These are phyloP conservation scores for Kickxella alabastrina DNA, from an alignment of 192 early-diverging fungal species.

Conservation along the genomic window DNA sequence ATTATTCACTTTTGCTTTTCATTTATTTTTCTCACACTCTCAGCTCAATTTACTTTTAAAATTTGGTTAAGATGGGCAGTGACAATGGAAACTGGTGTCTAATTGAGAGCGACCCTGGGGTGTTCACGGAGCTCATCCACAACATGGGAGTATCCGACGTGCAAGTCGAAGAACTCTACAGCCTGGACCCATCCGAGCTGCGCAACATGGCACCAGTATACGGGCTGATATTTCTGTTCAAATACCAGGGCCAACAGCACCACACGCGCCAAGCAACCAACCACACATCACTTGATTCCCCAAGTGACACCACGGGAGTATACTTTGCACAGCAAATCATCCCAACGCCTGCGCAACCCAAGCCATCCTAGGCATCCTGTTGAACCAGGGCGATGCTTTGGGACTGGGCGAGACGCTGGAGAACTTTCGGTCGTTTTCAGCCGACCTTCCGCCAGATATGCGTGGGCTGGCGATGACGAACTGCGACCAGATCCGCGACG, in stretches of 20 bases:
- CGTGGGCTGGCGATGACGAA: constrained; percentile 78
- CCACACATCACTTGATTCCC: no score
- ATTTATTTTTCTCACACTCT: no score
- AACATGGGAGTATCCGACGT: constrained; percentile 68
- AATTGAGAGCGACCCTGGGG: constrained; percentile 85
- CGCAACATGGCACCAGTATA: constrained; percentile 67
- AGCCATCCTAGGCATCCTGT: constrained; percentile 72
- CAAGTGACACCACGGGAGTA: no score
- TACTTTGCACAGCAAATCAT: constrained; percentile 79
- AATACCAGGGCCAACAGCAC: constrained; percentile 57
- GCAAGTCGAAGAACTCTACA: constrained; percentile 79
- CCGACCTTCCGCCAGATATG: constrained; percentile 69
- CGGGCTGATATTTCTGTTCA: constrained; percentile 83
- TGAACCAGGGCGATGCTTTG: constrained; percentile 57
- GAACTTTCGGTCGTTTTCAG: constrained; percentile 68
- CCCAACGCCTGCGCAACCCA: constrained; percentile 83
- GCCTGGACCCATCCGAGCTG: constrained; percentile 61
- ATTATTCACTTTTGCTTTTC: no score
- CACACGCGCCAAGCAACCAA: neutral
- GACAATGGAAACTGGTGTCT: constrained; percentile 76
- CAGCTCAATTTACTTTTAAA: no score
- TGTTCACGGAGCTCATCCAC: constrained; percentile 78
- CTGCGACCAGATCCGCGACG: constrained; percentile 67
- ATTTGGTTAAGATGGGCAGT: constrained; percentile 16
- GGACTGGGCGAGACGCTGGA: constrained; percentile 67